Evolutionary conservation across 169 alveolate species (phyloP), one percentile per base, ranked within the genome.

Genomic region (Ichthyophthirius multifiliis): DNA sequence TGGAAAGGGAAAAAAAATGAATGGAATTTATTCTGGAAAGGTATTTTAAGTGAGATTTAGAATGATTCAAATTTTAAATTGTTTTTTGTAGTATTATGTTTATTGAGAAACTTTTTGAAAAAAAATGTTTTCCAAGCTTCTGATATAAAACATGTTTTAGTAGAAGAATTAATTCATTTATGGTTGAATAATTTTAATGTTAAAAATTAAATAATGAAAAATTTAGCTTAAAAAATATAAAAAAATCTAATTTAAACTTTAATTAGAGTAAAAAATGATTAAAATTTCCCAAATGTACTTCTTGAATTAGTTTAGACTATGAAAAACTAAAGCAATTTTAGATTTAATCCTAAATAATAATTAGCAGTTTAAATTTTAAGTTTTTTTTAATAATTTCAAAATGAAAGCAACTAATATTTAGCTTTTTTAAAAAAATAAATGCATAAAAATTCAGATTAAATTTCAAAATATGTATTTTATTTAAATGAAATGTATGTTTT

Each of bases 401-500:
- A 55, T 27, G 71, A 55, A 27, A 39, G 43, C 31, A 15, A 34
- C 1, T 34, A 55, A 23, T 55, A 27, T 55, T 55, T 55, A 55
- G 31, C 23, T 55, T 55, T 55, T 39, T 39, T 55, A 27, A 55
- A 55, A 55, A 55, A 55, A 23, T 27, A 55, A 55, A 20, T 55
- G 71, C 71, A 55, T 27, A 55, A 55, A 27, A 27, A 34, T 55
- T 3, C 71, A 27, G 31, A 27, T 55, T 55, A 27, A 27, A 55
- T 55, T 23, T 27, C 23, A n/a, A 39, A 55, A 27, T 55, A 55
- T 55, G 39, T 55, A 27, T 55, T 55, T 27, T 55, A 55, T 27
- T 39, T 55, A 10, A 55, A 55, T 27, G 71, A 55, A 55, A 55
- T 55, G 71, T 55, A 55, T n/a, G 71, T 55, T 7, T 55, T 55